Evolutionary conservation across 345 rosid species (phyloP).

Genomic region (Adansonia digitata): DNA sequence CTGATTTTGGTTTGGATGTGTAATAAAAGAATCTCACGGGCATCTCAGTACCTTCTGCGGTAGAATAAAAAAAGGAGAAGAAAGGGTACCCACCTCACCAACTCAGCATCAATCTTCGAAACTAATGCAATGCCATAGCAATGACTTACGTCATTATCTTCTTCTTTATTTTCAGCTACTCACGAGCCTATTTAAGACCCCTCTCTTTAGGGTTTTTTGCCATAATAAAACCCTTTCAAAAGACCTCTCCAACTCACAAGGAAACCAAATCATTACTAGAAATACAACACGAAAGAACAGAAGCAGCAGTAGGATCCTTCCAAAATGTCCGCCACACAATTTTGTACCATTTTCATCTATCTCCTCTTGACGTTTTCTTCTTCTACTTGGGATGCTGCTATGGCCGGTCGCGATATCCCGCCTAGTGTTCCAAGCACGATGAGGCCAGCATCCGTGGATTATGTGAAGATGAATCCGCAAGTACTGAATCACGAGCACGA

Average conservation of each 20-base stretch:
- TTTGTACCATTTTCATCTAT: slow-evolving; percentile 11
- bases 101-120: slow-evolving; percentile 15
- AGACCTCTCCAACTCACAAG: slow-evolving; percentile 6
- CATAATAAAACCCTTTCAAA: not conserved
- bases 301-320: not conserved
- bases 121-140: slow-evolving; percentile 22
- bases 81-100: slow-evolving; percentile 31
- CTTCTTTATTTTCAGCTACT: slow-evolving; percentile 23
- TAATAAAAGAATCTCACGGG: slow-evolving; percentile 13
- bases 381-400: not conserved
- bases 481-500: slow-evolving; percentile 18
- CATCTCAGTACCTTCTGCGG: not conserved
- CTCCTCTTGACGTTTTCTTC: slow-evolving; percentile 15
- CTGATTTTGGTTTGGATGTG: not conserved
- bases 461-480: slow-evolving; percentile 40
- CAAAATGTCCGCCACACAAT: slow-evolving; percentile 18
- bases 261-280: not conserved
- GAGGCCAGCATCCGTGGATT: slow-evolving; percentile 39
- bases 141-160: slow-evolving; percentile 21
- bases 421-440: slow-evolving; percentile 64
- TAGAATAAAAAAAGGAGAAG: not conserved
- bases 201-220: not conserved
- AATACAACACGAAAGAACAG: not conserved
- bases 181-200: slow-evolving; percentile 70
- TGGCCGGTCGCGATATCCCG: slow-evolving; percentile 42